Base-by-base conservation (phyloP, 805 yeast species). In the Cyberlindnera saturnus region DNA sequence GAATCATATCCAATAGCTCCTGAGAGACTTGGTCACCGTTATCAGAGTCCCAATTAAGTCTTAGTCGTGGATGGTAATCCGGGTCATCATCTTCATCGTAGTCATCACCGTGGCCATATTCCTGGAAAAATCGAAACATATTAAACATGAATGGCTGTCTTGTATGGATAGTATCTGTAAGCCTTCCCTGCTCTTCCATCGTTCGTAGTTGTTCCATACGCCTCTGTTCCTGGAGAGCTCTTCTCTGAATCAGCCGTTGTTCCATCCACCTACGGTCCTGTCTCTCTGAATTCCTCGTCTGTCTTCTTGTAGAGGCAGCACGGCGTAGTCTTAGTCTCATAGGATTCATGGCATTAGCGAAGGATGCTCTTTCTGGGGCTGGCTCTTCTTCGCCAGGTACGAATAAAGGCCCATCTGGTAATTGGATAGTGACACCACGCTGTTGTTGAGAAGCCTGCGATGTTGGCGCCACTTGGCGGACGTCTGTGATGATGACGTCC, bases 1-100 rank as follows among this genome's bases (percentile, higher is more conserved):
- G 52, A 19, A 56, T 45, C 40, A 39, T 36, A 11, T 43, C 37
- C 47, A 50, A 39, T 5, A 53, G 39, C 20, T 47, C 39, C 11
- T 33, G 34, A 11, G 45, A 48, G 16, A 56, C 32, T 16, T 45
- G 43, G 34, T 48, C 52, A 15, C 46, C 39, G n/a, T 43, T 44
- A 5, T 34, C 42, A 29, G 15, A 16, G 5, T 3, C 17, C 33
- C 33, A 31, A n/a, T 7, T n/a, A 23, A 23, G 28, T 10, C 28
- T 8, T 23, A n/a, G 16, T 8, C 23, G 31, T 3, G 20, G 30
- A 33, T 10, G 16, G 42, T 29, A 15, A 20, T 43, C 48, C 4
- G 46, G 45, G 19, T 47, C 42, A 31, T 43, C 48, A 2, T 49
- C 47, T 10, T 42, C 46, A 19, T 42, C 34, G 9, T 13, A 34